phyloP scores from a whole-genome alignment of 2,329 filamentous ascomycete species.

The Rasamsonia emersonii region DNA sequence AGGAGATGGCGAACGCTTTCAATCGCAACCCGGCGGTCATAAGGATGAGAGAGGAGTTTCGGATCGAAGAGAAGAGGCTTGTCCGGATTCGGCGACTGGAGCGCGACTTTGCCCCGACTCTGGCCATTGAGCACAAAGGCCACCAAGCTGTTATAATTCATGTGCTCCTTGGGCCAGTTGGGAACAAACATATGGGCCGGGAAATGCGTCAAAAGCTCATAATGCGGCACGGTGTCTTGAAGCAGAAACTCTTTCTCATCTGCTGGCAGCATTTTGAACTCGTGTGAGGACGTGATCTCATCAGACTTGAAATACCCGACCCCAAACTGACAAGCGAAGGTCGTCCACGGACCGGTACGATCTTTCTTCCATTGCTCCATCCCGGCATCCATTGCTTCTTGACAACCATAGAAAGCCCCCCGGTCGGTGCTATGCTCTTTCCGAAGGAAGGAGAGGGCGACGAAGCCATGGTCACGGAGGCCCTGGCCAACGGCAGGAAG shows the following conservation, averaged over 20 bases:
- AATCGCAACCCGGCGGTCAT: slow-evolving; percentile 45
- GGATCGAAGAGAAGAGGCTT: slow-evolving; percentile 47
- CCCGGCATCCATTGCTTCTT: slow-evolving; percentile 36
- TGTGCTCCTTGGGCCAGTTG: slow-evolving; percentile 23
- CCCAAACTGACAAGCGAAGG: slow-evolving; percentile 19
- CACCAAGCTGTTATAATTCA: slow-evolving; percentile 37
- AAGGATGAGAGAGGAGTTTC: slow-evolving; percentile 45
- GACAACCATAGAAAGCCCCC: slow-evolving; percentile 38
- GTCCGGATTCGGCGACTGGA: slow-evolving; percentile 45
- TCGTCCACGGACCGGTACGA: slow-evolving; percentile 28
- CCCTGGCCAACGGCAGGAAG: slow-evolving; percentile 37
- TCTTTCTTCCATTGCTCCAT: slow-evolving; percentile 41
- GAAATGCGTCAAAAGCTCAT: slow-evolving; percentile 45
- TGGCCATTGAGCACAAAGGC: slow-evolving; percentile 49
- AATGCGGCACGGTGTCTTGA: slow-evolving; percentile 47
- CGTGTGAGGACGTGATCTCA: slow-evolving; percentile 29
- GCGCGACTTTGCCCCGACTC: slow-evolving; percentile 42
- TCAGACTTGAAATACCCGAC: slow-evolving; percentile 37
- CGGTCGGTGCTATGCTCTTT: slow-evolving; percentile 36
- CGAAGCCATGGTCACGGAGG: slow-evolving; percentile 36
- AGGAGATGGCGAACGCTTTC: slow-evolving; percentile 40
- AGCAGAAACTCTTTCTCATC: slow-evolving; percentile 37
- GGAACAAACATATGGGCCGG: slow-evolving; percentile 37
- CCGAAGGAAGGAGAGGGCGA: slow-evolving; percentile 27
- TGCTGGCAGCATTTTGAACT: slow-evolving; percentile 44